These are phyloP conservation scores for Terana coerulea DNA, from an alignment of 768 basidiomycete genomes.

Conservation along the genomic window DNA sequence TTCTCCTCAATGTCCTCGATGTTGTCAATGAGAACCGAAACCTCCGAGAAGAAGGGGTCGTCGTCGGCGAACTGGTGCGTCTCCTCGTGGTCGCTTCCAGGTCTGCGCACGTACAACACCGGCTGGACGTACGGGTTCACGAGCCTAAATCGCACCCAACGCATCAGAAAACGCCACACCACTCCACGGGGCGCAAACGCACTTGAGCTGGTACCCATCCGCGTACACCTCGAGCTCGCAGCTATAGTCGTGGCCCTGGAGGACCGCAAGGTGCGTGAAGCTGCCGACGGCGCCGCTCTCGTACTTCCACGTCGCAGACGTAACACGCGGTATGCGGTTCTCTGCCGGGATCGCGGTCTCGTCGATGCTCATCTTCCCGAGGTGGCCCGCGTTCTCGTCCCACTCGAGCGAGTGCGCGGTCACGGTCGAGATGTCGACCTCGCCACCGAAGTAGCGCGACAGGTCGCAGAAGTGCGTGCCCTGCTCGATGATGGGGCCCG, in stretches of 20 bases:
- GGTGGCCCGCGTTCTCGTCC: slow-evolving; percentile 83
- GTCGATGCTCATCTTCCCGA: slow-evolving; percentile 79
- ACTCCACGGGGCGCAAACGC: slow-evolving; percentile 17
- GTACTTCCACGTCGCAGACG: slow-evolving; percentile 96
- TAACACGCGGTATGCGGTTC: slow-evolving; percentile 92
- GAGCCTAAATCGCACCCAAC: slow-evolving; percentile 41
- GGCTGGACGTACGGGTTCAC: slow-evolving; percentile 95
- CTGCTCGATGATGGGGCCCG: slow-evolving; percentile 83
- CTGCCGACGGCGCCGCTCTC: slow-evolving; percentile 91
- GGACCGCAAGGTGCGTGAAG: slow-evolving; percentile 84
- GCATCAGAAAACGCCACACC: neutral
- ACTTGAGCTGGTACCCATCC: slow-evolving; percentile 90
- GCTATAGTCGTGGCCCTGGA: slow-evolving; percentile 91
- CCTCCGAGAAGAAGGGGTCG: slow-evolving; percentile 93
- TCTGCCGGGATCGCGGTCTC: slow-evolving; percentile 81
- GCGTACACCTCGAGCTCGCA: slow-evolving; percentile 94
- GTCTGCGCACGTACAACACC: slow-evolving; percentile 78
- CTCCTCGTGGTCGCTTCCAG: slow-evolving; percentile 77
- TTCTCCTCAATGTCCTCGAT: slow-evolving; percentile 90
- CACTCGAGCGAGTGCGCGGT: slow-evolving; percentile 88
- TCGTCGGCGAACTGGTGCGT: slow-evolving; percentile 71
- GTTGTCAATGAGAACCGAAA: slow-evolving; percentile 84
- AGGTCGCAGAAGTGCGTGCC: slow-evolving; percentile 98
- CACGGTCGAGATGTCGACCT: slow-evolving; percentile 81
- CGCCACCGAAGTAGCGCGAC: slow-evolving; percentile 95